phyloP scores from a whole-genome alignment of 2,329 filamentous ascomycete species.

The Venturia effusa region DNA sequence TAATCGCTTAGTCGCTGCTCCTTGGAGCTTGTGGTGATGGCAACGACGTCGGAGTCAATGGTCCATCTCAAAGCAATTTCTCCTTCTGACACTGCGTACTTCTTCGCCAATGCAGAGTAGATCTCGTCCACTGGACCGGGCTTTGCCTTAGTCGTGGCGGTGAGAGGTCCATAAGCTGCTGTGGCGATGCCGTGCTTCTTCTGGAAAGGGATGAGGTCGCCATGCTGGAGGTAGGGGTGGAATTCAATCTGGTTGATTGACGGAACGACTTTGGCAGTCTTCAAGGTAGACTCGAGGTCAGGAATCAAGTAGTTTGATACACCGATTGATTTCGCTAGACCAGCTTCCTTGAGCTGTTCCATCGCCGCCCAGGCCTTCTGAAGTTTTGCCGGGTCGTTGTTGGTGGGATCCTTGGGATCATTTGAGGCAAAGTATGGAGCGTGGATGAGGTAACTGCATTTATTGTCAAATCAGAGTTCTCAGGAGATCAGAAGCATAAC shows the following conservation, averaged over 20 bases:
- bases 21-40: slow-evolving; percentile 50
- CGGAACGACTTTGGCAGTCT: slow-evolving; percentile 43
- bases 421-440: slow-evolving; percentile 39
- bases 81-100: slow-evolving; percentile 47
- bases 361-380: slow-evolving; percentile 49
- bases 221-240: slow-evolving; percentile 56
- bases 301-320: slow-evolving; percentile 49
- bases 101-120: slow-evolving; percentile 43
- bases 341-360: slow-evolving; percentile 46
- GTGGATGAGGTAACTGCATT: slow-evolving; percentile 49
- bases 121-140: slow-evolving; percentile 45
- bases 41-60: slow-evolving; percentile 48
- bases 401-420: slow-evolving; percentile 33
- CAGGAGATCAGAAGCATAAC: slow-evolving; percentile 13
- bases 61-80: slow-evolving; percentile 50
- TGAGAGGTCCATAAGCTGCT: slow-evolving; percentile 34
- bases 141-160: slow-evolving; percentile 42
- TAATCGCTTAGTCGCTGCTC: slow-evolving; percentile 50
- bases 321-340: slow-evolving; percentile 50
- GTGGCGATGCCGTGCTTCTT: slow-evolving; percentile 38
- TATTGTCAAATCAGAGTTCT: neutral
- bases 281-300: slow-evolving; percentile 44
- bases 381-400: slow-evolving; percentile 34
- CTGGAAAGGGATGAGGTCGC: slow-evolving; percentile 44
- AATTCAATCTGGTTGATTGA: slow-evolving; percentile 60